Evolutionary conservation across 495 filamentous ascomycete genomes (phyloP), one percentile per base, ranked within the genome.

Genomic region (Penicillium fimorum): DNA sequence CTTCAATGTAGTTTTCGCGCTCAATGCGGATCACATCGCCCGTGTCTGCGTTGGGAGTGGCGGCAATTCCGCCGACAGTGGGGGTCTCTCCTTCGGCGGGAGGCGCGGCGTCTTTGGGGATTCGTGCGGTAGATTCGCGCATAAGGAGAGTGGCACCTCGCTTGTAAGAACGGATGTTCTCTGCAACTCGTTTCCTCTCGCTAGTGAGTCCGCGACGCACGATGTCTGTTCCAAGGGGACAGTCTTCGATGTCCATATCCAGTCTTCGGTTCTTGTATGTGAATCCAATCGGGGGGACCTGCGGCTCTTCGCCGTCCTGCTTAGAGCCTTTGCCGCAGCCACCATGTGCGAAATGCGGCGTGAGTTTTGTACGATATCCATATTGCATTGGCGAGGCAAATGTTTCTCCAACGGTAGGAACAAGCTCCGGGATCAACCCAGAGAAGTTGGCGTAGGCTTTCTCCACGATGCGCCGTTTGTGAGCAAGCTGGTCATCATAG

Each of bases 371-470:
- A 35, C 94, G 86, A 73, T 98, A 98, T 48, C 86, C 85, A 73
- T 96, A 97, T 69, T 96, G 84, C 58, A 96, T 69, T 1, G 94
- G 94, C 25, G 88, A 92, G 29, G 89, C 89, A 63, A 96, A 92
- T 22, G 94, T 97, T 41, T 94, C 87, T 29, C 79, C 81, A 59
- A 97, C 79, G 3, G 78, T 66, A 27, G 95, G 94, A 3, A 97
- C 76, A 25, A 89, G 70, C 54, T 91, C 84, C 9, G 89, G 84
- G 6, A 86, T 73, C 5, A 97, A 75, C 22, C 87, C 78, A 12
- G 92, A 96, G 77, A 96, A 98, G 75, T 96, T 91, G 47, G 79
- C 79, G 75, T 88, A 98, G 27, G 95, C 94, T 66, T 93, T 96
- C 67, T 94, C 89, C 29, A 98, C 87, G 51, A 97, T 87, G 47